Conservation (phyloP, 108 stramenopile genomes). For the Conticribra weissflogii region DNA sequence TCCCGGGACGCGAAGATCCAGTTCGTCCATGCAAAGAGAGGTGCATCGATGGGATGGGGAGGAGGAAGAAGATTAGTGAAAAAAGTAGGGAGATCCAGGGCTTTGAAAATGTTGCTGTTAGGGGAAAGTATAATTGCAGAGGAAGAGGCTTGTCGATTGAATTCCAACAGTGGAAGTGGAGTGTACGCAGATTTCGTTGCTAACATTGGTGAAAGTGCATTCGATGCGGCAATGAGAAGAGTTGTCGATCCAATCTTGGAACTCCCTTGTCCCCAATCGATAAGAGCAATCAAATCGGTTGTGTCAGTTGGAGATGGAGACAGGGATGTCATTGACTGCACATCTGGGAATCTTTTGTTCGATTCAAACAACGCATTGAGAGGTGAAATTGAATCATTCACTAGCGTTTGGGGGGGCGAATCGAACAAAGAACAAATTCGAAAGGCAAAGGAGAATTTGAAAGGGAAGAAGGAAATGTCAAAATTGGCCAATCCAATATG, state of each 20-base stretch:
- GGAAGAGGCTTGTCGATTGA: conserved; percentile 18
- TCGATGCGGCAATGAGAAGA: conserved; percentile 44
- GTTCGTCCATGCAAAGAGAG: conserved; percentile 45
- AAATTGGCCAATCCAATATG: not conserved
- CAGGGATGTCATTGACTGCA: conserved; percentile 20
- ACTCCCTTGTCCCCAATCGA: conserved; percentile 39
- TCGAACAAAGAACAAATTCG: conserved; percentile 33
- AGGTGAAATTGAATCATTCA: conserved; percentile 35
- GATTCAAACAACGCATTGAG: conserved; percentile 28
- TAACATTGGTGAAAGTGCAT: conserved; percentile 26
- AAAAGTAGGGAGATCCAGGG: conserved; percentile 29
- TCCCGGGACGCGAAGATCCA: conserved; percentile 21
- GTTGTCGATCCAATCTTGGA: conserved; percentile 30
- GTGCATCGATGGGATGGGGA: conserved; percentile 47
- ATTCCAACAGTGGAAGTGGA: not conserved
- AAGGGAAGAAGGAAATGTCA: conserved; percentile 6
- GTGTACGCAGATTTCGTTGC: conserved; percentile 39
- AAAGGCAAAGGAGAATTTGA: conserved; percentile 25
- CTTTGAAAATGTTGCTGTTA: conserved; percentile 40
- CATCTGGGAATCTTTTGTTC: conserved; percentile 6
- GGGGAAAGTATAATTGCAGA: conserved; percentile 29
- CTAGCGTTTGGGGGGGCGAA: conserved; percentile 41
- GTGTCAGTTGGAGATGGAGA: conserved; percentile 46
- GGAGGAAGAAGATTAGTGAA: conserved; percentile 35
- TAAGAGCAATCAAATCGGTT: conserved; percentile 38